Conservation (phyloP, 805 yeast genomes). For the Jamesozyma piceae region DNA sequence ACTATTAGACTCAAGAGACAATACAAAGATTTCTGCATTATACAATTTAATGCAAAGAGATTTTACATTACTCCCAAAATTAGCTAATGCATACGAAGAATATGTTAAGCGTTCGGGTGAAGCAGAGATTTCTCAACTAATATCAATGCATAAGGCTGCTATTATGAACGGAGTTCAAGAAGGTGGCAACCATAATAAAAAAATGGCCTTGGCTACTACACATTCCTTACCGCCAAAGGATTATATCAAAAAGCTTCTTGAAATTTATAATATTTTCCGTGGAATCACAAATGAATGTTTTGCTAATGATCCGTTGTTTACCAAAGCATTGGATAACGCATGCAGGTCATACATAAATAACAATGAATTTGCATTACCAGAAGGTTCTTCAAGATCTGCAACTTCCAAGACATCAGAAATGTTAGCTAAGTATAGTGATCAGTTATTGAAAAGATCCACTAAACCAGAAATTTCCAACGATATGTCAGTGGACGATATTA, state of each 20-base stretch:
- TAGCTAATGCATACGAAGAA: conserved; percentile 61
- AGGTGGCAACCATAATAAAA: conserved; percentile 24
- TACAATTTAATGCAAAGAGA: conserved; percentile 68
- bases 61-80: conserved; percentile 66
- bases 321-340: conserved; percentile 81
- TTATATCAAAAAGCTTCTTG: conserved; percentile 69
- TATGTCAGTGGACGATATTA: conserved; percentile 74
- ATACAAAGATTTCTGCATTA: conserved; percentile 69
- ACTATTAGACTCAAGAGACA: conserved; percentile 52
- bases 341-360: conserved; percentile 76
- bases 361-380: conserved; percentile 69
- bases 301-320: conserved; percentile 64
- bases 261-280: conserved; percentile 54
- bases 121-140: conserved; percentile 18
- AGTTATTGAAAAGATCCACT: conserved; percentile 64
- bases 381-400: conserved; percentile 37
- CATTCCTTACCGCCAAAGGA: conserved; percentile 45
- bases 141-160: conserved; percentile 15
- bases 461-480: conserved; percentile 62
- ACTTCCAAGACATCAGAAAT: conserved; percentile 84
- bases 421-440: conserved; percentile 82
- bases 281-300: conserved; percentile 32
- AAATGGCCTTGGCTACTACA: conserved; percentile 33
- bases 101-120: conserved; percentile 63
- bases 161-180: conserved; percentile 10